These are phyloP conservation scores for Striga asiatica DNA, from an alignment of 257 asterid genomes.

Conservation along the genomic window DNA sequence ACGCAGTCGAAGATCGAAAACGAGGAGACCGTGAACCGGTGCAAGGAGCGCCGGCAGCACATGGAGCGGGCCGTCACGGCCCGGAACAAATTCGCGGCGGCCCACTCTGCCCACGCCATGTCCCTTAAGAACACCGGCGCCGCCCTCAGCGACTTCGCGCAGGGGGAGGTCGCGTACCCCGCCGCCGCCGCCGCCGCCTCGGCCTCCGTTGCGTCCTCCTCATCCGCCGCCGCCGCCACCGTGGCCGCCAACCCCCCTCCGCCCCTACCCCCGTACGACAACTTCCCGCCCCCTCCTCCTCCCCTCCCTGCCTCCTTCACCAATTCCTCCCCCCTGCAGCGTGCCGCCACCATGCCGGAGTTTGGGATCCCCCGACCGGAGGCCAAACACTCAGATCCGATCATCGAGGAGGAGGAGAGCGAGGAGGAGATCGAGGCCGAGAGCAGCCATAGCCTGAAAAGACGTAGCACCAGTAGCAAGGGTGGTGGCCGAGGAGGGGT, in stretches of 20 bases:
- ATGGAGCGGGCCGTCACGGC: conserved; percentile 80
- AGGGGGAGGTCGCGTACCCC: conserved; percentile 57
- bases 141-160: conserved; percentile 82
- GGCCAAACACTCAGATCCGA: conserved; percentile 42
- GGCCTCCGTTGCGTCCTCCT: not conserved
- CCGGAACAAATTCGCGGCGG: conserved; percentile 89
- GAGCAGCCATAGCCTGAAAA: conserved; percentile 44
- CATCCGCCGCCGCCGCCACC: conserved; percentile 15
- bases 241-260: conserved; percentile 24
- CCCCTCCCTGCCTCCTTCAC: conserved; percentile 31
- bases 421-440: conserved; percentile 52
- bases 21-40: conserved; percentile 78
- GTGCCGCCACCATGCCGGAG: conserved; percentile 83
- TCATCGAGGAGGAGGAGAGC: conserved; percentile 49
- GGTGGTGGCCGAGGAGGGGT: conserved; percentile 29
- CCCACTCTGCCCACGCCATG: conserved; percentile 78
- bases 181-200: conserved; percentile 15
- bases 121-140: conserved; percentile 88
- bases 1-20: conserved; percentile 85
- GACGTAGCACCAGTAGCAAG: conserved; percentile 40
- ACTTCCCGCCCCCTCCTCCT: conserved; percentile 65
- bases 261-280: conserved; percentile 39
- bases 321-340: conserved; percentile 49
- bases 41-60: conserved; percentile 69
- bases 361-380: conserved; percentile 37